Conservation (phyloP, 306 rosid species). For the Dryas alaskensis region DNA sequence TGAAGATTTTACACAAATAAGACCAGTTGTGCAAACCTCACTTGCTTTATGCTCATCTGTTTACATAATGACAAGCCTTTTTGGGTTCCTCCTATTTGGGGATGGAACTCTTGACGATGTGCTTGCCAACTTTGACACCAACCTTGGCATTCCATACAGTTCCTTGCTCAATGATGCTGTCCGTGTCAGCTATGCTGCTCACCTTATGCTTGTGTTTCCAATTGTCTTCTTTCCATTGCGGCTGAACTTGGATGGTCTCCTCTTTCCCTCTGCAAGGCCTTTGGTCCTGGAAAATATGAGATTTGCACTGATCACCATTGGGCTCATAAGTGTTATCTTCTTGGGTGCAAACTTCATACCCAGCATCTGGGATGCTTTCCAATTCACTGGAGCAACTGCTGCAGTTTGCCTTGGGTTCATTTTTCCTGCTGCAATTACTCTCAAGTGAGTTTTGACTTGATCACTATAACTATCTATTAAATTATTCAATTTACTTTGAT, state of each 20-base stretch:
- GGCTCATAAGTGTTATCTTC: slow-evolving; percentile 45
- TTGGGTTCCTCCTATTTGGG: slow-evolving; percentile 87
- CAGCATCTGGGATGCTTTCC: slow-evolving; percentile 72
- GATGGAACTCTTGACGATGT: slow-evolving; percentile 81
- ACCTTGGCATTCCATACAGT: slow-evolving; percentile 78
- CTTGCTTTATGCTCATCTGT: slow-evolving; percentile 74
- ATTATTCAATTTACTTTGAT: slow-evolving; percentile 48
- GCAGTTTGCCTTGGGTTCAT: slow-evolving; percentile 67
- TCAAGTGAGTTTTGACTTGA: slow-evolving; percentile 42
- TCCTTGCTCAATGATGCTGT: slow-evolving; percentile 67
- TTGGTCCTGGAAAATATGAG: slow-evolving; percentile 59
- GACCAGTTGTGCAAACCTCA: slow-evolving; percentile 60
- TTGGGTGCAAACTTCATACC: slow-evolving; percentile 67
- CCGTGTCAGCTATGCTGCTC: slow-evolving; percentile 87
- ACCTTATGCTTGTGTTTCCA: slow-evolving; percentile 85
- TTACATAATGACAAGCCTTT: slow-evolving; percentile 76
- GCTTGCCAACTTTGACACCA: slow-evolving; percentile 76
- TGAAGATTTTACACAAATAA: slow-evolving; percentile 63
- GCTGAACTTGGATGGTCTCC: slow-evolving; percentile 71
- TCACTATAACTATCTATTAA: slow-evolving; percentile 16
- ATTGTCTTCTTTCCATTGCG: slow-evolving; percentile 72
- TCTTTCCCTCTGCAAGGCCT: slow-evolving; percentile 65
- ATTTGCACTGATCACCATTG: slow-evolving; percentile 55
- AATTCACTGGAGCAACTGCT: slow-evolving; percentile 82
- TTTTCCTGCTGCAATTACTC: slow-evolving; percentile 67